Conservation (phyloP, 2,329 filamentous ascomycete genomes). For the Pestalotiopsis sp. region DNA sequence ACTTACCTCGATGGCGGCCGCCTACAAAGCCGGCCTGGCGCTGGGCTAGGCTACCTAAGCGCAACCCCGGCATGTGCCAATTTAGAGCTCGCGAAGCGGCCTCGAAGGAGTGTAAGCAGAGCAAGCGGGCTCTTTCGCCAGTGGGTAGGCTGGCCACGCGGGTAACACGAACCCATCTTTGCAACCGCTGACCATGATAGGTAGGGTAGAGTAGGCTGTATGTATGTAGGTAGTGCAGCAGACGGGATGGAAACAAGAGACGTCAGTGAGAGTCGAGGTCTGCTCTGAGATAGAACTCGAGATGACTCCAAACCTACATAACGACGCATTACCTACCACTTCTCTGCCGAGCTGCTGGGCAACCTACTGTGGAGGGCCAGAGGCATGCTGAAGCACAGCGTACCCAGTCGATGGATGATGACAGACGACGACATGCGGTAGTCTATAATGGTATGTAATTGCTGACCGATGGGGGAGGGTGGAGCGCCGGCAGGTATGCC, state of each 20-base stretch:
- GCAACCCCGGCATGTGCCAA: constrained; percentile 6
- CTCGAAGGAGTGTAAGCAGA: constrained; percentile 2
- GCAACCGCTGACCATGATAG: background rate
- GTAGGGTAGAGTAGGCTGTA: background rate
- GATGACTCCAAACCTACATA: background rate
- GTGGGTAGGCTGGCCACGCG: background rate
- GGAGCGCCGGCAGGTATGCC: background rate
- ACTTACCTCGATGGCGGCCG: background rate
- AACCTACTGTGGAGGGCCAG: background rate
- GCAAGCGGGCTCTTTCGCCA: background rate
- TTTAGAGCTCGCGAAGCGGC: constrained; percentile 1
- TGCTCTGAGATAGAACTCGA: no score
- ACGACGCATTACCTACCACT: background rate
- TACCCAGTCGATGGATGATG: background rate
- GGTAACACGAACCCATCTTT: background rate
- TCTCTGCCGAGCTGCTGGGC: background rate
- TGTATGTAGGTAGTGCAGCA: background rate
- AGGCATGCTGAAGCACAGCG: background rate
- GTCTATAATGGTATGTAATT: background rate
- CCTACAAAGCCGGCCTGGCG: background rate
- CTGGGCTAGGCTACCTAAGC: constrained; percentile 1
- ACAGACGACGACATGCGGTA: background rate
- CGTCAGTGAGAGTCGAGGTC: no score
- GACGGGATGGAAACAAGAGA: no score
- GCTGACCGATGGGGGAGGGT: constrained; percentile 10